Evolutionary conservation across 495 filamentous ascomycete species (phyloP).

Genomic region (Penicillium fimorum): DNA sequence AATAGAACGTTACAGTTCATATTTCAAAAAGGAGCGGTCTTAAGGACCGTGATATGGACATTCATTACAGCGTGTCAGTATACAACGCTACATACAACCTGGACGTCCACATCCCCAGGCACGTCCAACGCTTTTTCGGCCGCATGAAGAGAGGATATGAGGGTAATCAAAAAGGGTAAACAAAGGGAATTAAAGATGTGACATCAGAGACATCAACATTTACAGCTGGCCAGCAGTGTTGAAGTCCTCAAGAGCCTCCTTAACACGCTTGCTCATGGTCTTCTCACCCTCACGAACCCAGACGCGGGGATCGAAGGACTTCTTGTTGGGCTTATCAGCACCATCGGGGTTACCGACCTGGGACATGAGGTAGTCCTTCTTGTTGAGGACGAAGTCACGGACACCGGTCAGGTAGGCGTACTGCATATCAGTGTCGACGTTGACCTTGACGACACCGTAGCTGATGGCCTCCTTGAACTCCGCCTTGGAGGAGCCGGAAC

Average conservation of each 20-base stretch:
- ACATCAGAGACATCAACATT: constrained; percentile 25
- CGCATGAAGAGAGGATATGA: constrained; percentile 18
- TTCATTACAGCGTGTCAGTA: constrained; percentile 34
- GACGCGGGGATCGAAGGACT: constrained; percentile 81
- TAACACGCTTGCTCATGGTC: constrained; percentile 83
- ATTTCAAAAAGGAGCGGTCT: constrained; percentile 8
- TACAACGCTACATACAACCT: constrained; percentile 35
- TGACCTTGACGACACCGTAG: constrained; percentile 97
- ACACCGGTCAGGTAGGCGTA: constrained; percentile 83
- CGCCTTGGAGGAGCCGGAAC: constrained; percentile 82
- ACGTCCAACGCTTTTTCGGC: constrained; percentile 23
- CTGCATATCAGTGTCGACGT: constrained; percentile 73
- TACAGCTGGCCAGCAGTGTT: constrained; percentile 84
- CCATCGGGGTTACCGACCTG: constrained; percentile 95
- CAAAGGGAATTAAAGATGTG: constrained; percentile 11
- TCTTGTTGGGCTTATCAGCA: constrained; percentile 97
- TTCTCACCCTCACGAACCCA: constrained; percentile 93
- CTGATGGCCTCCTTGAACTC: constrained; percentile 85
- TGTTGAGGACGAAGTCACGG: constrained; percentile 87
- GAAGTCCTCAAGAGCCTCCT: constrained; percentile 85
- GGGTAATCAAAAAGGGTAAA: constrained; percentile 12
- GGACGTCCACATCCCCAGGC: constrained; percentile 28
- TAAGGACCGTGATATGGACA: constrained; percentile 21
- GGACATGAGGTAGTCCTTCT: constrained; percentile 88
- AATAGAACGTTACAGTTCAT: constrained; percentile 4